phyloP scores from a whole-genome alignment of 257 asterid genomes.

The Solanum chiquidenum region DNA sequence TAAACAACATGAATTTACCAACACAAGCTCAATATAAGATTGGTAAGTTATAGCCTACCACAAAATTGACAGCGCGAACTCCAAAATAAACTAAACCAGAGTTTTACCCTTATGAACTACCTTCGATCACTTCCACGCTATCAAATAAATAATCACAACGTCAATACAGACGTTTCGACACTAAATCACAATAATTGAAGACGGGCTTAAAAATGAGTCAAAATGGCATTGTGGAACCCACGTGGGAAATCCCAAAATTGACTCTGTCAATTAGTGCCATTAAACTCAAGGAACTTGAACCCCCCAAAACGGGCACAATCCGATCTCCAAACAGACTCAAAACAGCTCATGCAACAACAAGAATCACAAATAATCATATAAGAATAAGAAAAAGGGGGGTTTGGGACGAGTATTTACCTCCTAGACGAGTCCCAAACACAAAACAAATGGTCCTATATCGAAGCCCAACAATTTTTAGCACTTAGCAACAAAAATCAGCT shows the following conservation, averaged over 20 bases:
- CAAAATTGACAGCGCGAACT: fast-evolving
- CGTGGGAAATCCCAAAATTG: too few relatives aligned
- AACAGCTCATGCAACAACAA: not conserved
- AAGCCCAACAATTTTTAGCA: too few relatives aligned
- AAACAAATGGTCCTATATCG: too few relatives aligned
- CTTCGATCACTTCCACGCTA: not conserved
- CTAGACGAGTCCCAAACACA: not conserved
- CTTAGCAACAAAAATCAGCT: too few relatives aligned
- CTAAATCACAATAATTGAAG: not conserved
- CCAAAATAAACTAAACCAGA: not conserved
- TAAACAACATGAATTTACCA: not conserved
- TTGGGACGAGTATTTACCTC: too few relatives aligned
- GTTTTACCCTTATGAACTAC: not conserved
- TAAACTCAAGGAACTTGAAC: not conserved
- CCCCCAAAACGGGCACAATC: not conserved
- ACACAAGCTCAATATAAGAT: not conserved
- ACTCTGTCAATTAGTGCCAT: not conserved
- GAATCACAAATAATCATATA: too few relatives aligned
- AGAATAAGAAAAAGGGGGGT: not conserved
- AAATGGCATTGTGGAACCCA: not conserved
- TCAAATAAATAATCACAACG: not conserved
- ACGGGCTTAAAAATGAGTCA: not conserved
- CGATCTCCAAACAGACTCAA: not conserved
- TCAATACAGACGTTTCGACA: not conserved
- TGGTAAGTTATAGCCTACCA: not conserved